phyloP scores from a whole-genome alignment of 768 basidiomycete genomes.

The Tubosaeta sp. region DNA sequence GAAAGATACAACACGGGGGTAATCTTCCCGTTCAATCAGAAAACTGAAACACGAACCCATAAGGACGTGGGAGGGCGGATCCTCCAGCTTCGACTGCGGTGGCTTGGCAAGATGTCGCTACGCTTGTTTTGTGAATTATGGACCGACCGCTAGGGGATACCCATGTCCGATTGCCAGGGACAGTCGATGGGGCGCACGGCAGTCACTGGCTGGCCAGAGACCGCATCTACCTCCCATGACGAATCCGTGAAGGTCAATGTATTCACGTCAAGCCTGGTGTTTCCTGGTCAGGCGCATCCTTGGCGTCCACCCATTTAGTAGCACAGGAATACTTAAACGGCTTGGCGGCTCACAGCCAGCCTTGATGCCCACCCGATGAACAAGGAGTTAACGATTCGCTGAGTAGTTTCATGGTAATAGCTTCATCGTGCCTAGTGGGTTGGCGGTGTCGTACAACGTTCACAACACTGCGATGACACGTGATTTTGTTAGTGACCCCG shows the following conservation, averaged over 20 bases:
- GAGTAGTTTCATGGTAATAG: background rate
- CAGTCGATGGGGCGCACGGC: background rate
- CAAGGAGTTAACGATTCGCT: background rate
- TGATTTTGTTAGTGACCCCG: background rate
- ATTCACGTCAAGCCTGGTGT: background rate
- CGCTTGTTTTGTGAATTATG: conserved; percentile 6
- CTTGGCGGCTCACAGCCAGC: background rate
- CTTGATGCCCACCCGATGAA: background rate
- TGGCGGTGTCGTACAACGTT: background rate
- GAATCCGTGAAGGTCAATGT: background rate
- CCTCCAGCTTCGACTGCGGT: background rate
- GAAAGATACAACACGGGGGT: conserved; percentile 8
- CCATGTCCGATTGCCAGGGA: background rate
- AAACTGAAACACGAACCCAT: conserved; percentile 15
- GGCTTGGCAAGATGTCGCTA: conserved; percentile 8
- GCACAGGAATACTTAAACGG: background rate
- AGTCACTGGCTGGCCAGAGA: background rate
- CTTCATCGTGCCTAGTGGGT: background rate
- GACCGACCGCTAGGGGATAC: background rate
- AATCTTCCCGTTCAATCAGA: conserved; percentile 16
- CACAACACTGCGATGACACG: background rate
- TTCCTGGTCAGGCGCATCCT: background rate
- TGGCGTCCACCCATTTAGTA: background rate
- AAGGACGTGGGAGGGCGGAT: conserved; percentile 22
- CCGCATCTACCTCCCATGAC: background rate